Percentiles rank a stretch among this genome's conserved stretches.
phyloP scores from a whole-genome alignment of 2,329 filamentous ascomycete species.

The Pyrenophora graminea region DNA sequence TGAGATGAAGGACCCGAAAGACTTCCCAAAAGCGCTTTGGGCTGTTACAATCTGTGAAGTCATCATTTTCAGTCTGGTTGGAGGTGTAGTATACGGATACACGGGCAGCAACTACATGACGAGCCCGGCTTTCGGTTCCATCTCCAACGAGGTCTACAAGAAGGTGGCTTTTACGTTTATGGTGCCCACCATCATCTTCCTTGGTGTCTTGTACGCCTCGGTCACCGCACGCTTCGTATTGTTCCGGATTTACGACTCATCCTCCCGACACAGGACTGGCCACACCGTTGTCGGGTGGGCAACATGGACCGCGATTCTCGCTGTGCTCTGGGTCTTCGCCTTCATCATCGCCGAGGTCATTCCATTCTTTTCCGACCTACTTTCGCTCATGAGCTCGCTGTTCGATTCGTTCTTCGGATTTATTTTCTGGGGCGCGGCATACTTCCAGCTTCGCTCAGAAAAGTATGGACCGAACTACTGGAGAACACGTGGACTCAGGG shows the following conservation, averaged over 20 bases:
- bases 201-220: constrained; percentile 87
- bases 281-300: constrained; percentile 84
- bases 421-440: constrained; percentile 89
- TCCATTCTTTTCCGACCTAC: constrained; percentile 81
- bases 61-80: constrained; percentile 82
- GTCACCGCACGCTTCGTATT: constrained; percentile 90
- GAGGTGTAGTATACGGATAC: constrained; percentile 80
- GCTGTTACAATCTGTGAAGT: constrained; percentile 87
- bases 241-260: constrained; percentile 77
- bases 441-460: constrained; percentile 73
- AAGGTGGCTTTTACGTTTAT: constrained; percentile 93
- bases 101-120: constrained; percentile 89
- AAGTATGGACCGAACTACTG: constrained; percentile 62
- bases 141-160: constrained; percentile 74
- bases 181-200: constrained; percentile 91
- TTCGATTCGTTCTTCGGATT: constrained; percentile 95
- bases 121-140: constrained; percentile 81
- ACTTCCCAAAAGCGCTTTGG: constrained; percentile 93
- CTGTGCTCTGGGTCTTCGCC: constrained; percentile 77
- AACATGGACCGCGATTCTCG: constrained; percentile 76
- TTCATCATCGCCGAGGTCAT: constrained; percentile 94
- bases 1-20: constrained; percentile 79
- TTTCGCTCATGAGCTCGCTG: constrained; percentile 80
- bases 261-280: constrained; percentile 75
- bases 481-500: constrained; percentile 57